Base-by-base conservation (phyloP, 2,329 filamentous ascomycete species). In the Fusarium drepaniforme region DNA sequence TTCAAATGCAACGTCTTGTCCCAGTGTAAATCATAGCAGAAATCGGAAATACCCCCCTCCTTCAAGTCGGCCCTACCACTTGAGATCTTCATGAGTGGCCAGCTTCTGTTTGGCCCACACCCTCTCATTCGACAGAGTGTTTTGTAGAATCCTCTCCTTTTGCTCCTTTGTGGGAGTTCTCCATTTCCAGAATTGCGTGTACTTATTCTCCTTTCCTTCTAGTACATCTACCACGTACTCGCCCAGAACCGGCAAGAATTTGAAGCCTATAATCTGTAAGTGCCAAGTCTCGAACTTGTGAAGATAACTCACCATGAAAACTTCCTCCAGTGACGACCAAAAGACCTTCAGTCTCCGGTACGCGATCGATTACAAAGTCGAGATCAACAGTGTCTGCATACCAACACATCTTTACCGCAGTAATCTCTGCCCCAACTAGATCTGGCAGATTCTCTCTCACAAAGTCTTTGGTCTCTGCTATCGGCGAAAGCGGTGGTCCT, bases 1-100 rank as follows among this genome's bases (percentile, higher is more conserved):
- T 75, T 68, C 68, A 68, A 51, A 33, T 42, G 38, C 60, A 18
- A 46, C 38, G 35, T 63, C 60, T 72, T 63, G 60, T 51, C 44
- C 15, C 5, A 49, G 49, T 35, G 33, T 25, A 37, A 51, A 58
- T 59, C 56, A 25, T 40, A 9, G n/a, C 11, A 42, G 59, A 21
- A 68, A 49, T 49, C 61, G 21, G 59, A 53, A 49, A 59, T 42
- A 13, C 37, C 25, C 37, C 33, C 40, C 57, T 16, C 18, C 35
- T 21, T 44, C 37, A 44, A 60, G n/a, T 21, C 12, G 25, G 42
- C 8, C 28, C 46, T 44, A 64, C 35, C 49, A 28, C 18, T 44
- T 23, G 16, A 57, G 25, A 25, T 64, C 62, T 28, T 64, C 25
- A 11, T 37, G 25, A 42, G 23, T 42, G 35, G 46, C 46, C 33